Evolutionary conservation across 257 asterid genomes (phyloP), one percentile per base, ranked within the genome.

Genomic region (Leptodermis oblonga): DNA sequence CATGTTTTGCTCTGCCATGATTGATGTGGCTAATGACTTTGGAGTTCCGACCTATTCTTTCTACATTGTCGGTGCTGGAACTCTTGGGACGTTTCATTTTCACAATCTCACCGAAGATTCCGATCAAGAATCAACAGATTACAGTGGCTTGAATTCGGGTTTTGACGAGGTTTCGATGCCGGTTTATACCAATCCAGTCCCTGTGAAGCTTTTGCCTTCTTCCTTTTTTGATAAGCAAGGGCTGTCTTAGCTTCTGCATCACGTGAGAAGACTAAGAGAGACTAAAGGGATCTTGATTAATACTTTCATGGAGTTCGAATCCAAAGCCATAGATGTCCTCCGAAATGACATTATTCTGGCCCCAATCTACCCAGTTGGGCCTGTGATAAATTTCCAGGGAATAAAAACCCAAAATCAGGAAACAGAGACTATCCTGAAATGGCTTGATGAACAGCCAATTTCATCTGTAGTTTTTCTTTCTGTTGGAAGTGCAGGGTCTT

Each of bases 1-100:
- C 70, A 74, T 88, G 86, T 86, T 88, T 78, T 84, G 88, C 76
- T 73, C 81, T 8, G 70, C 65, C 10, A 84, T 85, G 78, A 56
- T 77, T 43, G 84, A 82, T 15, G 75, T 88, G 7, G 96, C 91
- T 2, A 75, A 64, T 18, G 82, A 51, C 52, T 67, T 59, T 20
- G 68, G 48, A 9, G 82, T 81, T 2, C 70, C 67, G 11, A 53
- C 69, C 22, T 36, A 69, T 12, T 69, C 77, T 0, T 68, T 76
- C 1, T 22, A 74, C 82, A 28, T 73, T 42, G 23, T 36, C 14
- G 0, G 81, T 66, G 60, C 41, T 77, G 22, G n/a, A 54, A 0
- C 8, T 18, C 22, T 70, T 33, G 13, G 20, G 3, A 56, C 39
- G 7, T 56, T 56, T 56, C 63, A 56, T 18, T 56, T 56, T 37